Conservation (phyloP, 768 basidiomycete genomes). For the Rhodotorula diobovata region DNA sequence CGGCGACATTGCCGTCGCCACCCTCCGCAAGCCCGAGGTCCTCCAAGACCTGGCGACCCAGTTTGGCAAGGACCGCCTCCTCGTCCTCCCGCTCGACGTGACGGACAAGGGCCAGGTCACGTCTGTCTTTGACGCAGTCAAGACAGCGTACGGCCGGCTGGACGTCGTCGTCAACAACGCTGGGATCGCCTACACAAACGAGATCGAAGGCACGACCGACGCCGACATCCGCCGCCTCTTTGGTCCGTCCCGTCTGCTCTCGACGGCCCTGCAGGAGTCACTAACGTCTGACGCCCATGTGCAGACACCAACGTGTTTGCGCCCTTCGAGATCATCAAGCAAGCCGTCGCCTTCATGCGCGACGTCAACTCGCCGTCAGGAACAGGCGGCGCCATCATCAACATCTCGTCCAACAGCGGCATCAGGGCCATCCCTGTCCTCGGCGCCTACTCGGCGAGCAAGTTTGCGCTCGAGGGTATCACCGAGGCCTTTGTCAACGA, state of each 20-base stretch:
- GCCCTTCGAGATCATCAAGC: background rate
- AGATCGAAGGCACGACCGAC: background rate
- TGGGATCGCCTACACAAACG: background rate
- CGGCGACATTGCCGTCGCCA: constrained; percentile 53
- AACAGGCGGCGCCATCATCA: background rate
- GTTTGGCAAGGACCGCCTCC: constrained; percentile 47
- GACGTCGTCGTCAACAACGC: constrained; percentile 2
- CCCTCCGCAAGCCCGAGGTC: constrained; percentile 49
- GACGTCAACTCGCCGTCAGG: background rate
- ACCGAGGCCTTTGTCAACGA: background rate
- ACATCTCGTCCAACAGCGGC: background rate
- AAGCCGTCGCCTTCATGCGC: background rate
- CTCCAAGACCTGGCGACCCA: constrained; percentile 45
- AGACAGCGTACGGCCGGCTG: background rate
- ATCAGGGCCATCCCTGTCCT: background rate
- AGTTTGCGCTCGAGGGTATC: background rate
- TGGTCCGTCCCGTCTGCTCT: background rate
- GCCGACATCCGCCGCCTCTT: background rate
- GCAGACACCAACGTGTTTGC: constrained; percentile 1
- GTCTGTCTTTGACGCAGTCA: background rate
- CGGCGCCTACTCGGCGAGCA: background rate
- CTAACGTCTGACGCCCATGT: background rate
- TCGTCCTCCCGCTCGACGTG: constrained; percentile 52
- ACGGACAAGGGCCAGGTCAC: constrained; percentile 29
- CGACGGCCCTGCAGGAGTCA: too few species aligned